These are phyloP conservation scores for Globisporangium acanthophoron DNA, from an alignment of 352 stramenopile species.

Conservation along the genomic window DNA sequence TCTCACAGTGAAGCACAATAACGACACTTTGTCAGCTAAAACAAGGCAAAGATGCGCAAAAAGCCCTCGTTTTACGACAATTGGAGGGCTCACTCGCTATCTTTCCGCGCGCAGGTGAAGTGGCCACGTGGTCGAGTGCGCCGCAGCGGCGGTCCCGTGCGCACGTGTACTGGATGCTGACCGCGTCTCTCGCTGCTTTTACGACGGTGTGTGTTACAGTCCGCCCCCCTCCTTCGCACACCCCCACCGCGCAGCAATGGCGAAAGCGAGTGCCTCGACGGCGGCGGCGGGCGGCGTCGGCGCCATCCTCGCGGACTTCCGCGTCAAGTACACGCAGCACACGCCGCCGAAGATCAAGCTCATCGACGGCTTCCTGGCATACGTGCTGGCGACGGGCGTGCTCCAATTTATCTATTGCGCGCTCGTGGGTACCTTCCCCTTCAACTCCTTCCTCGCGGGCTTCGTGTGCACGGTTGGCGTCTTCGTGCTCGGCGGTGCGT, in stretches of 20 bases:
- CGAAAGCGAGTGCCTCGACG: conserved; percentile 30
- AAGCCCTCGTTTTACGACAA: not conserved
- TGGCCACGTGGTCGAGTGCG: conserved; percentile 8
- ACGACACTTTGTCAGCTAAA: not conserved
- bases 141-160: not conserved
- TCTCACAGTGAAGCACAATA: not conserved
- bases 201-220: not conserved
- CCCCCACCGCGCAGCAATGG: not conserved
- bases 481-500: conserved; percentile 84
- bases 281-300: conserved; percentile 27
- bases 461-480: conserved; percentile 88
- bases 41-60: not conserved
- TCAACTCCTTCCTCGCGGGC: conserved; percentile 91
- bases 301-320: conserved; percentile 62
- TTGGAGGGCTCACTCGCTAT: conserved; percentile 11
- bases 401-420: conserved; percentile 91
- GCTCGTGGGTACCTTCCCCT: conserved; percentile 88
- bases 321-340: conserved; percentile 73
- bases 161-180: not conserved
- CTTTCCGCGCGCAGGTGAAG: conserved; percentile 15
- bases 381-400: conserved; percentile 82
- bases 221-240: not conserved
- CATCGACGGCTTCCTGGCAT: conserved; percentile 88
- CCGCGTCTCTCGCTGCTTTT: not conserved
- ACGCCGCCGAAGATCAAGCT: conserved; percentile 88